Base-by-base conservation (phyloP, 305 asterid species). In the Lippia alba region DNA sequence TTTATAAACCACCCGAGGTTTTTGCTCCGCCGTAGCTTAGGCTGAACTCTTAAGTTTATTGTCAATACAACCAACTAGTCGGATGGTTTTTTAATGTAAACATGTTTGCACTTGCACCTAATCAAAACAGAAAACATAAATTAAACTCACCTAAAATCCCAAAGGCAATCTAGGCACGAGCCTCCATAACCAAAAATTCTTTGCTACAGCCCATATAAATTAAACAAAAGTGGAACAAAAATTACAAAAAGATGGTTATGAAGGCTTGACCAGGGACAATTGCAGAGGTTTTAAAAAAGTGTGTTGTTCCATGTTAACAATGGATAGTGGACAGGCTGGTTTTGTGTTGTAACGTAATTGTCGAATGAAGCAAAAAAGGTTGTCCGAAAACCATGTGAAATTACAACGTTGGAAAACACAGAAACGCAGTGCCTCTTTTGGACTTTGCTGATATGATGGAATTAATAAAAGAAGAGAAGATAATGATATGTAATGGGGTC, bases 261-360 rank as follows among this genome's bases (percentile, higher is more conserved):
- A 56, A 6, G 41, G 41, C 3, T 36, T 12, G 34, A 44, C 4
- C 54, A 11, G 30, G 19, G 54, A 62, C 61, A 63, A 8, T 16
- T 39, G 60, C 33, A 74, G 18, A 48, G 32, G 0, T 2, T 15
- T 2, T 12, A 40, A 15, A 32, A 69, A 5, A 0, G 30, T 40
- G 33, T 54, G 62, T 46, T 40, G 30, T 24, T 24, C 1, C 30
- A 1, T 0, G 15, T 24, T 24, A 19, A 20, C 4, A 50, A 64
- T 62, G 76, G 69, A 53, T 59, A 67, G 36, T 51, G 50, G 71
- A 67, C 77, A 77, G 81, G 71, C 64, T 67, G 78, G 77, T 55
- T 15, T 75, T 6, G 56, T 62, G 64, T 70, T 58, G 72, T 50
- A 56, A 36, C 44, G 70, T 45, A 55, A 12, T 30, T 61, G 74